These are phyloP conservation scores for Phytopythium helicoides DNA, from an alignment of 352 stramenopile species.

Conservation along the genomic window DNA sequence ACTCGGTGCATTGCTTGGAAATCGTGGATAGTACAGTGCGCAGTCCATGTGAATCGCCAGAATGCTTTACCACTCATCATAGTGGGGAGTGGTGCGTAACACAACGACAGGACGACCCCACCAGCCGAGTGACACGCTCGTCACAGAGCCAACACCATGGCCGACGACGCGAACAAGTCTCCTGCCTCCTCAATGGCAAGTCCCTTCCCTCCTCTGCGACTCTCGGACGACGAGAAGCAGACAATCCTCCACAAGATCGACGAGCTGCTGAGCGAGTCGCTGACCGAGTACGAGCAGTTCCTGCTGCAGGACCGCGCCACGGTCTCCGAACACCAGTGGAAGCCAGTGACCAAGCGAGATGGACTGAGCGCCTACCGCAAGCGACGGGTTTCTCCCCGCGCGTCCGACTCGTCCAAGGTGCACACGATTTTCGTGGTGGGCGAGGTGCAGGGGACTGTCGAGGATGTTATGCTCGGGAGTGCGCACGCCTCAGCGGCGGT, in stretches of 20 bases:
- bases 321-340: conserved; percentile 8
- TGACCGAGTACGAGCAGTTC: conserved; percentile 24
- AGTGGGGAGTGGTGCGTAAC: too few species aligned
- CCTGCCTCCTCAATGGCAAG: too few species aligned
- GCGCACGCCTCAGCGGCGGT: not conserved
- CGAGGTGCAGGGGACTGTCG: not conserved
- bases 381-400: not conserved
- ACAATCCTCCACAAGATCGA: conserved; percentile 18
- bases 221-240: conserved; percentile 20
- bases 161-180: too few species aligned
- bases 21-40: too few species aligned
- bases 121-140: too few species aligned
- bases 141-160: too few species aligned
- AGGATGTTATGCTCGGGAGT: not conserved
- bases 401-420: conserved; percentile 1
- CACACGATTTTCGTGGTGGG: not conserved
- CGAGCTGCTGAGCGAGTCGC: conserved; percentile 13
- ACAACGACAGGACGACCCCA: too few species aligned
- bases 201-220: conserved; percentile 6
- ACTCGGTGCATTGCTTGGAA: too few species aligned
- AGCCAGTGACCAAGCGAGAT: not conserved
- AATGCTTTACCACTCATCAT: too few species aligned
- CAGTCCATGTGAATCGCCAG: too few species aligned
- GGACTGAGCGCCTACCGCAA: not conserved
- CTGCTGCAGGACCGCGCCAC: conserved; percentile 8